Evolutionary conservation across 768 basidiomycete genomes (phyloP).

Genomic region (Paxillus ammoniavirescens): DNA sequence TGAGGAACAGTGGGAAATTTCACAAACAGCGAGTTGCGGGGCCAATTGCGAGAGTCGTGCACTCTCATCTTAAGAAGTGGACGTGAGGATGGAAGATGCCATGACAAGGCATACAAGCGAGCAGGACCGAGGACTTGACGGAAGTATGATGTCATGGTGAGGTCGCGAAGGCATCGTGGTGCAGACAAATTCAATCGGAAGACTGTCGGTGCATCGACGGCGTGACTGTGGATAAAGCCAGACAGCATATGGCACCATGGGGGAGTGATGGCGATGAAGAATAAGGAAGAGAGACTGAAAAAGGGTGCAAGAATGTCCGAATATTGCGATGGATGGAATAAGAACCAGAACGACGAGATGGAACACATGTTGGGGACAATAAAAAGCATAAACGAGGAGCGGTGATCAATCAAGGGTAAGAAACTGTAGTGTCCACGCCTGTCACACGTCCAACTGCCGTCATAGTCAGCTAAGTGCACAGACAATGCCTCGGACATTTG

Average conservation of each 20-base stretch:
- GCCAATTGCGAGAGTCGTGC: not conserved
- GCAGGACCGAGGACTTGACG: slow-evolving; percentile 24
- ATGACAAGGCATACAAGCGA: slow-evolving; percentile 3
- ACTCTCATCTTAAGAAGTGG: not conserved
- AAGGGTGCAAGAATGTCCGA: slow-evolving; percentile 24
- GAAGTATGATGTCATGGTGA: slow-evolving; percentile 22
- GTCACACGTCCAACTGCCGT: slow-evolving; percentile 27
- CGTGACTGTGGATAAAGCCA: slow-evolving; percentile 22
- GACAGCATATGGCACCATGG: slow-evolving; percentile 11
- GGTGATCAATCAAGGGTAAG: slow-evolving; percentile 15
- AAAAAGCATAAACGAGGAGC: slow-evolving; percentile 19
- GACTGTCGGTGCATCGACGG: slow-evolving; percentile 14
- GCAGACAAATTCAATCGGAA: slow-evolving; percentile 18
- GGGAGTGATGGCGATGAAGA: slow-evolving; percentile 2
- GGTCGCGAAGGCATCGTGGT: slow-evolving; percentile 2
- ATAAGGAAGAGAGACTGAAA: slow-evolving; percentile 7
- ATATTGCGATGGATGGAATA: slow-evolving; percentile 15
- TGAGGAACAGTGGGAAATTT: slow-evolving; percentile 1
- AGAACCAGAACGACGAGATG: slow-evolving; percentile 18
- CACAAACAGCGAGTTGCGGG: slow-evolving; percentile 8
- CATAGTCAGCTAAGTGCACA: slow-evolving; percentile 12
- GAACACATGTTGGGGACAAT: slow-evolving; percentile 24
- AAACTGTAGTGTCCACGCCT: slow-evolving; percentile 23
- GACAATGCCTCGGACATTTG: slow-evolving; percentile 22
- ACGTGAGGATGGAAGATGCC: slow-evolving; percentile 16